Base-by-base conservation (phyloP, 768 basidiomycete species). In the Rhizopogon vulgaris region DNA sequence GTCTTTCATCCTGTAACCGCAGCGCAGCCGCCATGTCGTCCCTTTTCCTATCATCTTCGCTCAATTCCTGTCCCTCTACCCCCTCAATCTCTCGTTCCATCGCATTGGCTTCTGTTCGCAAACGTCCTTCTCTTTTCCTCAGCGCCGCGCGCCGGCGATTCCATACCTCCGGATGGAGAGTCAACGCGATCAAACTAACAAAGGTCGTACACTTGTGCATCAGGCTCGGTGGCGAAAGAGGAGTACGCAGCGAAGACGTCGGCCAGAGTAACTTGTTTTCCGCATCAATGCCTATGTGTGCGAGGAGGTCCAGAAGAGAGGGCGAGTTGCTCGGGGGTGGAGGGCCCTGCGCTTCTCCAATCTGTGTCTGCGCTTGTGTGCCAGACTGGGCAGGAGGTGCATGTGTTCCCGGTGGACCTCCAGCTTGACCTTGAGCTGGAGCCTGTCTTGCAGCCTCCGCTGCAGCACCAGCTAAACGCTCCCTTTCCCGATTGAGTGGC, bases 111-210 rank as follows among this genome's bases (percentile, higher is more conserved):
- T 89, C 87, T 28, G 82, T 84, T 56, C 85, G 74, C 34, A 90
- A 63, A 40, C 77, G 74, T 7, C 84, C 82, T 69, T 90, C 87
- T 48, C 87, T 69, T 53, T 72, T 73, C 57, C 79, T 71, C 59
- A 90, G 74, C 12, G 74, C 76, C 18, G 63, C 68, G 45, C 86
- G 71, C 59, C 87, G 73, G 54, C 80, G 77, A 60, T 88, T 82
- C 80, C 87, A 88, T 38, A 87, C 72, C 37, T 85, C 87, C 4
- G 87, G 87, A 62, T 88, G 82, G 34, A 86, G 63, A 14, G 86
- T 87, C 30, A 78, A 69, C 27, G 82, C 34, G 38, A 88, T 68
- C 32, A 90, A 67, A 28, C 71, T 69, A 28, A 80, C 55, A 61
- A 90, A 87, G 8, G 78, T 76, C 40, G 66, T 63, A 22, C 69